phyloP scores from a whole-genome alignment of 352 stramenopile genomes.

The Phytophthora melonis region DNA sequence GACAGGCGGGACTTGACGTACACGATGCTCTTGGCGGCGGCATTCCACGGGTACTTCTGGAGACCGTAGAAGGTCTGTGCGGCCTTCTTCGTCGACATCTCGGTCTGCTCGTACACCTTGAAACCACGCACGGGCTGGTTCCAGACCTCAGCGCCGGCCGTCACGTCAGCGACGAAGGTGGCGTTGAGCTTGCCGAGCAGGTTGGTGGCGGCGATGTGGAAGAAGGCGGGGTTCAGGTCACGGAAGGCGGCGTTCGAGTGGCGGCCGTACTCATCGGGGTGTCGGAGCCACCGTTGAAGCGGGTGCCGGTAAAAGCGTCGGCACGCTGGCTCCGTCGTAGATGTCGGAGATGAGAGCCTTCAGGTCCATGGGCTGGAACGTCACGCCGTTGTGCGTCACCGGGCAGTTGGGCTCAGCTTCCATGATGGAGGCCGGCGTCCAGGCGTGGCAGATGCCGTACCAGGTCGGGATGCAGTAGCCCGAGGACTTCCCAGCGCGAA shows the following conservation, averaged over 20 bases:
- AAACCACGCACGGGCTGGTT: conserved; percentile 69
- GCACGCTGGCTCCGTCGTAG: conserved; percentile 37
- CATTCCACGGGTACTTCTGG: conserved; percentile 64
- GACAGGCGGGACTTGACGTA: conserved; percentile 55
- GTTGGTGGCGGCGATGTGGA: conserved; percentile 57
- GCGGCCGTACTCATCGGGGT: conserved; percentile 53
- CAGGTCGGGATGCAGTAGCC: conserved; percentile 60
- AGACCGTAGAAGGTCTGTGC: conserved; percentile 51
- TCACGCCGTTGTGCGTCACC: conserved; percentile 43
- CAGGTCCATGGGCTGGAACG: conserved; percentile 37
- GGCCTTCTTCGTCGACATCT: conserved; percentile 39
- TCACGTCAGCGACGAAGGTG: conserved; percentile 53
- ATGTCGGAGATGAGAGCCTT: conserved; percentile 28
- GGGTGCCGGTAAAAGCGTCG: neutral
- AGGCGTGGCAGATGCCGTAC: conserved; percentile 40
- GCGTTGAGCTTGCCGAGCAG: conserved; percentile 50
- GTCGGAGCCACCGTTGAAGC: conserved; percentile 36
- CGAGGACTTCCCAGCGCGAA: conserved; percentile 35
- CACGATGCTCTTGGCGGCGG: conserved; percentile 45
- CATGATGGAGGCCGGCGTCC: conserved; percentile 37
- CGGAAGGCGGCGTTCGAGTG: conserved; percentile 45
- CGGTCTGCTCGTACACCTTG: conserved; percentile 49
- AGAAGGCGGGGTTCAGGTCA: conserved; percentile 57
- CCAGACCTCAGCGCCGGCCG: conserved; percentile 50
- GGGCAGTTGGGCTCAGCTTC: conserved; percentile 43